Evolutionary conservation across 192 early-diverging fungal species (phyloP).

Genomic region (Dispira parvispora): DNA sequence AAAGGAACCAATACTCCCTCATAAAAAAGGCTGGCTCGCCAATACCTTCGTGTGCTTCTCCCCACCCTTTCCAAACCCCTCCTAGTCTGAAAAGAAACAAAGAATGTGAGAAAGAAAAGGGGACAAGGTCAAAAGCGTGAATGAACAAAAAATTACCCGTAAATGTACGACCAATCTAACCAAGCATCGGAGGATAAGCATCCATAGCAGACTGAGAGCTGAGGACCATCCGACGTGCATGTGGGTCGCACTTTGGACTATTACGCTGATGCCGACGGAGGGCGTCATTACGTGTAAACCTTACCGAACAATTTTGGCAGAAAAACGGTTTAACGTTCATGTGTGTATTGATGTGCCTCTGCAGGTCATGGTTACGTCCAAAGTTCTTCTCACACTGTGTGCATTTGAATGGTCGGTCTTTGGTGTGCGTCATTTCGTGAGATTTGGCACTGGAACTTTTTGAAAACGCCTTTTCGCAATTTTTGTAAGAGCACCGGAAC

Average conservation of each 20-base stretch:
- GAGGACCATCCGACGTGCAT: no score
- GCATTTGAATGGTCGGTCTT: background rate
- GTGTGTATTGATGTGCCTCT: background rate
- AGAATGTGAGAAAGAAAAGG: no score
- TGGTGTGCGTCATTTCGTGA: constrained; percentile 5
- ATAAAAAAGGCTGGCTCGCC: no score
- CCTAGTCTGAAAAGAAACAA: no score
- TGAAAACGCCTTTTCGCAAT: background rate
- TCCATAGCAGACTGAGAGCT: no score
- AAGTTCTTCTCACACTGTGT: background rate
- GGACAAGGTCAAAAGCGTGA: no score
- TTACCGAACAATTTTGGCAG: background rate
- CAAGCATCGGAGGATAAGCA: no score
- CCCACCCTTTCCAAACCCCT: no score
- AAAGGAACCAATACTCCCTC: no score
- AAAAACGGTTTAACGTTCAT: background rate
- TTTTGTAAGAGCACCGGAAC: background rate
- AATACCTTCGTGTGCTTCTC: no score
- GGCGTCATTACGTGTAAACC: constrained; percentile 3
- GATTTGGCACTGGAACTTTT: constrained; percentile 5
- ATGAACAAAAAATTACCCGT: no score
- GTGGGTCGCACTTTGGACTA: constrained; percentile 16
- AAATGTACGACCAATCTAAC: no score
- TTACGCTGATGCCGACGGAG: constrained; percentile 11
- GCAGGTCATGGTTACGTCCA: constrained; percentile 7